A percentile compares a stretch with the other conserved stretches of the same genome.
These are phyloP conservation scores for Keithomyces neogunnii DNA, from an alignment of 2,329 filamentous ascomycete genomes.

Conservation along the genomic window DNA sequence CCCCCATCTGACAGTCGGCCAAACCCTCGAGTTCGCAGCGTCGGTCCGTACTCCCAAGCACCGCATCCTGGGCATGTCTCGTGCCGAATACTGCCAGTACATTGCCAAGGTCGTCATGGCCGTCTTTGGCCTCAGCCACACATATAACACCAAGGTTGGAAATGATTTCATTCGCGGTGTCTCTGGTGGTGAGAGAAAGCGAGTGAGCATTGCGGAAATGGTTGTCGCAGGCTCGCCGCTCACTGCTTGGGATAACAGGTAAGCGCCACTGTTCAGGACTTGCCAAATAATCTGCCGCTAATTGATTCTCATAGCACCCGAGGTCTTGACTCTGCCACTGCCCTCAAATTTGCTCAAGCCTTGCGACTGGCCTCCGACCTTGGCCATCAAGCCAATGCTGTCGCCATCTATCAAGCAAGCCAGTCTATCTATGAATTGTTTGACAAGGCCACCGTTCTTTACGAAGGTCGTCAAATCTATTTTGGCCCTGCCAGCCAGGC, in stretches of 20 bases:
- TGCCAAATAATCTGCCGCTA: neutral
- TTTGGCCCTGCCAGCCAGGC: slow-evolving; percentile 56
- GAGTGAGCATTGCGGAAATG: slow-evolving; percentile 76
- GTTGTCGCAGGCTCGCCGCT: slow-evolving; percentile 53
- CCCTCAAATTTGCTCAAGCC: slow-evolving; percentile 63
- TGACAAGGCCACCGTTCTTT: slow-evolving; percentile 66
- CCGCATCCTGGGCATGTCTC: slow-evolving; percentile 52
- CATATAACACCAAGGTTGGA: slow-evolving; percentile 64
- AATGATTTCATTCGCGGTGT: slow-evolving; percentile 67
- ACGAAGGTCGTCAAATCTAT: slow-evolving; percentile 71
- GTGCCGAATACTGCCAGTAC: slow-evolving; percentile 50
- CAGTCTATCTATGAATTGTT: slow-evolving; percentile 65
- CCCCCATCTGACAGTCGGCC: slow-evolving; percentile 65
- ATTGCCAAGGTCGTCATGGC: slow-evolving; percentile 62
- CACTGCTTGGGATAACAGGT: slow-evolving; percentile 60
- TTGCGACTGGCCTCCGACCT: slow-evolving; percentile 59
- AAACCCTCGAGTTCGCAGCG: slow-evolving; percentile 67
- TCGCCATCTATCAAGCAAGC: slow-evolving; percentile 66
- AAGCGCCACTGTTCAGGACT: neutral
- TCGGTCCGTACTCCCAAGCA: slow-evolving; percentile 59
- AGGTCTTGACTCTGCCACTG: slow-evolving; percentile 66
- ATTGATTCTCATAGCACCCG: slow-evolving; percentile 37
- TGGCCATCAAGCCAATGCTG: slow-evolving; percentile 49
- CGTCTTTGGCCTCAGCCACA: slow-evolving; percentile 64
- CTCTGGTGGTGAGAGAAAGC: slow-evolving; percentile 65